Conservation (phyloP, 2,329 filamentous ascomycete species). For the Sporothrix humicola region DNA sequence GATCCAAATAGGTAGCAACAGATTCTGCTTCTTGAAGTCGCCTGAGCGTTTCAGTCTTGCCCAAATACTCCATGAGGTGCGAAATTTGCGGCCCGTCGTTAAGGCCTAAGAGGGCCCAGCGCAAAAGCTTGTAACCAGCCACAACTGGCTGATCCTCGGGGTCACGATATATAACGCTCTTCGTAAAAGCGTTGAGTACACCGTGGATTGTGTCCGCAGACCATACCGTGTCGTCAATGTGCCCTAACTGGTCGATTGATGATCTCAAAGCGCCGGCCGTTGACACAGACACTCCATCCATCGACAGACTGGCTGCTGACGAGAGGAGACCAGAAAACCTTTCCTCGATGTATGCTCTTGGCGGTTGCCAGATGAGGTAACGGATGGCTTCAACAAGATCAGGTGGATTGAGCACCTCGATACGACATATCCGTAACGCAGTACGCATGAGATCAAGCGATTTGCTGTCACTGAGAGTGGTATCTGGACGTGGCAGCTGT, state of each 20-base stretch:
- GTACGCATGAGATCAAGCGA: conserved; percentile 31
- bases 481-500: not conserved
- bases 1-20: not conserved
- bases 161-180: conserved; percentile 22
- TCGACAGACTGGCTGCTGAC: not conserved
- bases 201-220: conserved; percentile 29
- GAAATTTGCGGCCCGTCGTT: conserved; percentile 40
- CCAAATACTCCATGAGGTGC: conserved; percentile 42
- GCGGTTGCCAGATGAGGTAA: conserved; percentile 42
- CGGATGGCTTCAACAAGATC: conserved; percentile 37
- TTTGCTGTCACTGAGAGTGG: not conserved
- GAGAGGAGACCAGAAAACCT: conserved; percentile 26
- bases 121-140: conserved; percentile 41
- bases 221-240: conserved; percentile 34
- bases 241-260: conserved; percentile 32
- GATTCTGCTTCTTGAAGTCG: conserved; percentile 39
- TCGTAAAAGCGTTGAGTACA: conserved; percentile 20
- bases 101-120: conserved; percentile 44
- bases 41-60: conserved; percentile 41
- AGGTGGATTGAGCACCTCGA: conserved; percentile 29
- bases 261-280: conserved; percentile 27
- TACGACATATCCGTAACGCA: conserved; percentile 37
- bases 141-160: conserved; percentile 14
- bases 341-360: conserved; percentile 22
- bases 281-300: conserved; percentile 6